phyloP scores from a whole-genome alignment of 306 rosid genomes.

The Crataegus laevigata region DNA sequence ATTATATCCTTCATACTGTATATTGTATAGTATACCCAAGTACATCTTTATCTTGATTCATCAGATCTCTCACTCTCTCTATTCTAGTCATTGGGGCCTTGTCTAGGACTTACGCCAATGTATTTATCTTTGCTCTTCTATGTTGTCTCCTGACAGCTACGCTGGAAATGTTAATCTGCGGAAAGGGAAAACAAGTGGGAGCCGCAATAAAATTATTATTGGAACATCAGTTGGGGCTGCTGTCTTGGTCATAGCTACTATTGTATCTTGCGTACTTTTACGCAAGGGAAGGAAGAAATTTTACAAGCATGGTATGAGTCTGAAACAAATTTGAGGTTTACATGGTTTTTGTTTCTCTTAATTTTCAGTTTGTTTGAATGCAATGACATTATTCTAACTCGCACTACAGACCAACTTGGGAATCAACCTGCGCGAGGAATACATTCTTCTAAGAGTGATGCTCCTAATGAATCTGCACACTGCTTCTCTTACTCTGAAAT shows the following conservation, averaged over 20 bases:
- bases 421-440: slow-evolving; percentile 47
- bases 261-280: slow-evolving; percentile 49
- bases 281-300: slow-evolving; percentile 46
- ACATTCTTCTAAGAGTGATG: slow-evolving; percentile 47
- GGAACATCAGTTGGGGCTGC: slow-evolving; percentile 80
- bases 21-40: background rate
- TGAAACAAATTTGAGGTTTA: background rate
- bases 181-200: slow-evolving; percentile 36
- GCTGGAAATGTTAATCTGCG: slow-evolving; percentile 70
- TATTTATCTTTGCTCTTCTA: slow-evolving; percentile 10
- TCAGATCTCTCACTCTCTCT: background rate
- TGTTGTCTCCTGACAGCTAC: slow-evolving; percentile 44
- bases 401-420: slow-evolving; percentile 38
- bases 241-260: slow-evolving; percentile 58
- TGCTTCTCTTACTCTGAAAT: slow-evolving; percentile 68
- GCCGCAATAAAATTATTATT: slow-evolving; percentile 42
- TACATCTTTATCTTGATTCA: background rate
- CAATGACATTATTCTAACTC: slow-evolving; percentile 15
- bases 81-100: background rate
- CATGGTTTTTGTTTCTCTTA: background rate
- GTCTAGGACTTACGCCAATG: background rate
- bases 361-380: slow-evolving; percentile 13
- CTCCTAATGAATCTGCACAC: slow-evolving; percentile 76
- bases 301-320: slow-evolving; percentile 48
- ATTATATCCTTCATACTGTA: background rate